Conservation (phyloP, 1,284 basidiomycete genomes). For the Ceratobasidium sp. region DNA sequence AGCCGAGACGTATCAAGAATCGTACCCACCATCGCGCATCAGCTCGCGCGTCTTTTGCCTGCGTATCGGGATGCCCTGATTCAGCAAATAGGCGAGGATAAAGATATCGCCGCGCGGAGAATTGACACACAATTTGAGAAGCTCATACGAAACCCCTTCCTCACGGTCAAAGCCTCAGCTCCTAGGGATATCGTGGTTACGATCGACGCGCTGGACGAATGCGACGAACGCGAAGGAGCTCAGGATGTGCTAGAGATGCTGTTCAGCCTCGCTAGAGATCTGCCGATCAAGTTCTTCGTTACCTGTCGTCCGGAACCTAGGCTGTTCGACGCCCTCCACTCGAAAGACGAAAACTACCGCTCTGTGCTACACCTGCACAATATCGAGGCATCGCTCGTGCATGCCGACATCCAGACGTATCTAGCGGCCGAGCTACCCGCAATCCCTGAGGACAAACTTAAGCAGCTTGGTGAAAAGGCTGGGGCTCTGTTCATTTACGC, state of each 20-base stretch:
- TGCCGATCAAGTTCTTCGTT: conserved; percentile 37
- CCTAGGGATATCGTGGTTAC: conserved; percentile 2
- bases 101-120: background rate
- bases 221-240: background rate
- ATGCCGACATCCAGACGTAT: conserved; percentile 21
- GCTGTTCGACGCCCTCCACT: background rate
- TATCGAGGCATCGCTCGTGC: conserved; percentile 19
- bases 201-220: conserved; percentile 41
- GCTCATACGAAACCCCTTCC: background rate
- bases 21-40: conserved; percentile 22
- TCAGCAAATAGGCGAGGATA: conserved; percentile 2
- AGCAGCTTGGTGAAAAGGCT: background rate
- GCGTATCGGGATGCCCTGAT: background rate
- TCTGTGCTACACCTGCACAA: conserved; percentile 14
- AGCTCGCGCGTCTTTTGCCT: conserved; percentile 18
- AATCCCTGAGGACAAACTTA: background rate
- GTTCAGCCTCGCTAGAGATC: background rate
- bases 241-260: background rate
- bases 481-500: conserved; percentile 15
- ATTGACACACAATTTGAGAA: conserved; percentile 19
- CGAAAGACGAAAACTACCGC: background rate
- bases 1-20: conserved; percentile 12
- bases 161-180: background rate
- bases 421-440: background rate
- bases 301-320: conserved; percentile 16